A percentile compares a stretch with the other conserved stretches of the same genome.
These are phyloP conservation scores for Rhynchosporium secalis DNA, from an alignment of 2,329 filamentous ascomycete genomes.

Conservation along the genomic window DNA sequence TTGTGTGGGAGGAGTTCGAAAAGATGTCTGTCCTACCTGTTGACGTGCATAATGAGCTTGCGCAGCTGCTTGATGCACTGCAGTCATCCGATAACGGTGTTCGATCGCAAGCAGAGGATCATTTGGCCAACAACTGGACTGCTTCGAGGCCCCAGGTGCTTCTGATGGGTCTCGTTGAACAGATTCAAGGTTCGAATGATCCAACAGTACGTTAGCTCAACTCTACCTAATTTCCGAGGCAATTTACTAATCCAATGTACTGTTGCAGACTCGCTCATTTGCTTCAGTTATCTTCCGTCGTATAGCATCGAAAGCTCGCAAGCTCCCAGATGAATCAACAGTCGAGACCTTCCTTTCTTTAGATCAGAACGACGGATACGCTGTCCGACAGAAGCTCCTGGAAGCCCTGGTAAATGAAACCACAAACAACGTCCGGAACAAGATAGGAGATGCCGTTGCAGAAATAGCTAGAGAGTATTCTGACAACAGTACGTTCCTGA, in stretches of 20 bases:
- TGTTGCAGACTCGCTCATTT: constrained; percentile 78
- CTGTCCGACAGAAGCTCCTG: constrained; percentile 82
- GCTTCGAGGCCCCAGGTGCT: constrained; percentile 77
- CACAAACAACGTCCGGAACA: constrained; percentile 78
- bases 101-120: constrained; percentile 84
- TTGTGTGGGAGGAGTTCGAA: constrained; percentile 9
- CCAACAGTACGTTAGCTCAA: constrained; percentile 34
- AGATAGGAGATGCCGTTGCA: constrained; percentile 95
- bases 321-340: constrained; percentile 68
- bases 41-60: constrained; percentile 81
- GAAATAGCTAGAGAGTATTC: constrained; percentile 94
- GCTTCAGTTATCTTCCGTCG: constrained; percentile 91
- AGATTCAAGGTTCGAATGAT: constrained; percentile 72
- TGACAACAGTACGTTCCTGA: constrained; percentile 71
- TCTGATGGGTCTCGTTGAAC: constrained; percentile 91
- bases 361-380: constrained; percentile 68
- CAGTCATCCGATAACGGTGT: constrained; percentile 86
- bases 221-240: background rate
- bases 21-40: constrained; percentile 82
- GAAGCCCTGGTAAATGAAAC: constrained; percentile 73
- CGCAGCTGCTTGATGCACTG: constrained; percentile 82
- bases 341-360: constrained; percentile 86
- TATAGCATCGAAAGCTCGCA: constrained; percentile 86
- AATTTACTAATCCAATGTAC: constrained; percentile 22
- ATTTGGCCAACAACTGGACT: constrained; percentile 89